Conservation (phyloP, 495 filamentous ascomycete genomes). For the Penicillium macrosclerotiorum region DNA sequence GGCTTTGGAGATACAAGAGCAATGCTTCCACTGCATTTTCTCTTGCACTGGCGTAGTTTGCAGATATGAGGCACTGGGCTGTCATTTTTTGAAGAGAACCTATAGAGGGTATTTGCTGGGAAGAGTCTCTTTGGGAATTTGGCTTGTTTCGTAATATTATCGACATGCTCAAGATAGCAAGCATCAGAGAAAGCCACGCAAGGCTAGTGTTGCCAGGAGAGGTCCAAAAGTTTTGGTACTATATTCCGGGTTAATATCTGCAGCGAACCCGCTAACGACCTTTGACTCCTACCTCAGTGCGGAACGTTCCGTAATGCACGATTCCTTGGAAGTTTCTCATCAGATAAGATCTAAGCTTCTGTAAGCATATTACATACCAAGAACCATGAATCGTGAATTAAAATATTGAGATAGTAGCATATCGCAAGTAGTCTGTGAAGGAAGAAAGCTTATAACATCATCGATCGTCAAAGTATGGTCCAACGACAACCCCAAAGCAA, state of each 20-base stretch:
- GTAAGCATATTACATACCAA: background rate
- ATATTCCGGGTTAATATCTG: background rate
- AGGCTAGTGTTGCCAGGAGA: conserved; percentile 33
- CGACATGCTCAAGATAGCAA: conserved; percentile 12
- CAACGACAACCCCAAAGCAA: background rate
- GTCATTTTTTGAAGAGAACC: conserved; percentile 12
- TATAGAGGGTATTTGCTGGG: background rate
- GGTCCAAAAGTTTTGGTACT: conserved; percentile 51
- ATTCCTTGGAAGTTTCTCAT: conserved; percentile 9
- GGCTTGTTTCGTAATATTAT: background rate
- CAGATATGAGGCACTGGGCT: conserved; percentile 41
- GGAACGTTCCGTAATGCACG: conserved; percentile 20
- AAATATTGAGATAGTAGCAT: conserved; percentile 49
- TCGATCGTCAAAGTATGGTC: conserved; percentile 4
- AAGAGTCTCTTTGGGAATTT: background rate
- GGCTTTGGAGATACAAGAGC: conserved; percentile 43
- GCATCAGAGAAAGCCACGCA: conserved; percentile 40
- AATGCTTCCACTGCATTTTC: conserved; percentile 48
- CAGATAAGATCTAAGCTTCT: background rate
- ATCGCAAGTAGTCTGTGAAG: conserved; percentile 36
- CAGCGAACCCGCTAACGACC: too few relatives aligned
- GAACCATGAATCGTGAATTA: conserved; percentile 40
- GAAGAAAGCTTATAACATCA: conserved; percentile 37
- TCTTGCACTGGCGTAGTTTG: conserved; percentile 44
- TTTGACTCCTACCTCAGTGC: conserved; percentile 21